These are phyloP conservation scores for Fusarium bulbicola DNA, from an alignment of 2,329 filamentous ascomycete species.

Conservation along the genomic window DNA sequence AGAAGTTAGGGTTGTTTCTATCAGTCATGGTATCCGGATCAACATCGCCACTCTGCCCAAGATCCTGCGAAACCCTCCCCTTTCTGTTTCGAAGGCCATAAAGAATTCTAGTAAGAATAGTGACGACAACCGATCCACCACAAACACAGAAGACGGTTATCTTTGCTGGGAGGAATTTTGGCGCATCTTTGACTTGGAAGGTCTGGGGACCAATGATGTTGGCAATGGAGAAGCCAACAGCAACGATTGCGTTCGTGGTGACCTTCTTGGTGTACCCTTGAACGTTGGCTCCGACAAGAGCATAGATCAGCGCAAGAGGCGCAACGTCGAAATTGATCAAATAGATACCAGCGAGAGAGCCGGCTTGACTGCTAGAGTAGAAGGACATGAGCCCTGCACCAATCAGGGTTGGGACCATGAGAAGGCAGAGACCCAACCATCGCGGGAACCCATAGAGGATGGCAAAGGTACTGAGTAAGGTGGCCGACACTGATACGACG, in stretches of 20 bases:
- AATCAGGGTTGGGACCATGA: slow-evolving; percentile 2
- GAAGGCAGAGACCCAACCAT: slow-evolving; percentile 6
- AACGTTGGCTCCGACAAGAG: slow-evolving; percentile 2
- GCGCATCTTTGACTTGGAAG: neutral
- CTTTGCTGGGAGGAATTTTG: neutral
- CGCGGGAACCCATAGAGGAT: neutral
- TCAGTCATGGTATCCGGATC: neutral
- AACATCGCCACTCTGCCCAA: neutral
- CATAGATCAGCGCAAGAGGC: neutral
- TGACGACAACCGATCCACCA: neutral
- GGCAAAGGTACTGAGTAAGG: neutral
- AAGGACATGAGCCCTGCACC: slow-evolving; percentile 7
- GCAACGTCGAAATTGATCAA: slow-evolving; percentile 12
- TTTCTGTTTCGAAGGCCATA: neutral
- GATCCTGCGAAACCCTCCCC: neutral
- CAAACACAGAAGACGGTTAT: slow-evolving; percentile 7
- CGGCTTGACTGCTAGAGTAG: slow-evolving; percentile 1
- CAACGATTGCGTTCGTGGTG: slow-evolving; percentile 7
- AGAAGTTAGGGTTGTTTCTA: slow-evolving; percentile 8
- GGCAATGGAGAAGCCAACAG: slow-evolving; percentile 1
- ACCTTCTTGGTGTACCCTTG: slow-evolving; percentile 13
- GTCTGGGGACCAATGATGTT: slow-evolving; percentile 7
- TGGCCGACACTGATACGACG: neutral
- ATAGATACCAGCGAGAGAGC: neutral
- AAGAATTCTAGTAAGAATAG: neutral